phyloP scores from a whole-genome alignment of 2,329 filamentous ascomycete species.

The Exutisphaerella laricina region DNA sequence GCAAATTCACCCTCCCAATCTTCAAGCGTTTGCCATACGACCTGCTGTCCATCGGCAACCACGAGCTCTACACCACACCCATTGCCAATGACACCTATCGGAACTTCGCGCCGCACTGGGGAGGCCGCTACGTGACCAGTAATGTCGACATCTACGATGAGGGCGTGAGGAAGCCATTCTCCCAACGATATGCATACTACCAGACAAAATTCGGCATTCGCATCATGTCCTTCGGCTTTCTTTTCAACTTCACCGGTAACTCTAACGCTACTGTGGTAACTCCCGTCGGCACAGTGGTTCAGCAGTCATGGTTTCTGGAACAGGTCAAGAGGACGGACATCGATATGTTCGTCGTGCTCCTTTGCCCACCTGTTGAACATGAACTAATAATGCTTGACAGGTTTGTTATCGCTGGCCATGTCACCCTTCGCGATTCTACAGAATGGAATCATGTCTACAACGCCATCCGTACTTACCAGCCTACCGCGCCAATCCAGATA shows the following conservation, averaged over 20 bases:
- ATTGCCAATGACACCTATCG: constrained; percentile 58
- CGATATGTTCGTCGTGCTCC: constrained; percentile 58
- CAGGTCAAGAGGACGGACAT: constrained; percentile 54
- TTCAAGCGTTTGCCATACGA: constrained; percentile 46
- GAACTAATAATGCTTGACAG: constrained; percentile 53
- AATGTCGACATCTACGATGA: constrained; percentile 45
- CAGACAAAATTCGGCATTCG: constrained; percentile 44
- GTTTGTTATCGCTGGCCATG: constrained; percentile 53
- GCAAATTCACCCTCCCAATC: constrained; percentile 48
- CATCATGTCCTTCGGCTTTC: constrained; percentile 50
- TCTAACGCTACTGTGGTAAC: constrained; percentile 58
- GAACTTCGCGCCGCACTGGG: constrained; percentile 54
- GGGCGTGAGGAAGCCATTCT: constrained; percentile 30
- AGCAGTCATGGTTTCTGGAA: constrained; percentile 56
- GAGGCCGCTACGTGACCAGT: constrained; percentile 50
- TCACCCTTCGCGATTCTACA: constrained; percentile 55
- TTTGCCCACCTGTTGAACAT: constrained; percentile 40
- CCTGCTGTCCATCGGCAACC: constrained; percentile 54
- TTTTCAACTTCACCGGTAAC: constrained; percentile 51
- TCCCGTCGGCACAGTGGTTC: constrained; percentile 47
- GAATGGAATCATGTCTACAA: constrained; percentile 60
- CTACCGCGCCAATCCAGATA: constrained; percentile 54
- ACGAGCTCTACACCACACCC: constrained; percentile 59
- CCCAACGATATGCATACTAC: constrained; percentile 45
- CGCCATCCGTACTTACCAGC: constrained; percentile 53